These are phyloP conservation scores for Tetrahymena borealis DNA, from an alignment of 73 alveolate species.

Conservation along the genomic window DNA sequence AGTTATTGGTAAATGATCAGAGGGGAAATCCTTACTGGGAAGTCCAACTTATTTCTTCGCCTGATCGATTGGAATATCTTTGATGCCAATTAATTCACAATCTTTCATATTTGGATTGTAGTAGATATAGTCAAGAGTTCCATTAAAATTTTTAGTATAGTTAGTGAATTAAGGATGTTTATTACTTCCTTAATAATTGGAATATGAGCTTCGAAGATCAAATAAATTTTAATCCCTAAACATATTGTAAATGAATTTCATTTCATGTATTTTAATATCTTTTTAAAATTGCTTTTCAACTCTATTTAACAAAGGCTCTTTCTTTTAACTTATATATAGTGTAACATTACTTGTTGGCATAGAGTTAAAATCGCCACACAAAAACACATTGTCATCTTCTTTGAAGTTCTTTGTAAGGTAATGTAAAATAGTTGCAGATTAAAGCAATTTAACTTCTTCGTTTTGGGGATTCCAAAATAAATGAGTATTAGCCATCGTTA, in stretches of 20 bases:
- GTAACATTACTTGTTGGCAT: constrained; percentile 11
- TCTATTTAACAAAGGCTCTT: background rate
- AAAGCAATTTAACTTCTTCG: constrained; percentile 22
- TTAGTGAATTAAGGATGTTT: constrained; percentile 30
- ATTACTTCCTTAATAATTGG: background rate
- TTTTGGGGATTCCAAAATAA: constrained; percentile 27
- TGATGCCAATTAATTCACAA: background rate
- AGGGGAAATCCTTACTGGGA: constrained; percentile 17
- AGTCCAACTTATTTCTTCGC: constrained; percentile 5
- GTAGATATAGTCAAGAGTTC: constrained; percentile 25
- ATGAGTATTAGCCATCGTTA: constrained; percentile 28
- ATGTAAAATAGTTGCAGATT: background rate
- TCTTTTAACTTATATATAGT: background rate
- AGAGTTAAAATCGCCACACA: constrained; percentile 44
- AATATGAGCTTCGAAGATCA: background rate
- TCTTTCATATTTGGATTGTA: constrained; percentile 13
- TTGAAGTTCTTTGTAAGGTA: background rate
- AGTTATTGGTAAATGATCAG: constrained; percentile 30
- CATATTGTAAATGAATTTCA: background rate
- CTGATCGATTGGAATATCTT: constrained; percentile 12
- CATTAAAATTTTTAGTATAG: constrained; percentile 27
- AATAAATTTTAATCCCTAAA: background rate
- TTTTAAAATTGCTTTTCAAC: background rate
- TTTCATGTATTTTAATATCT: background rate
- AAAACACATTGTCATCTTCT: background rate